Evolutionary conservation across 768 basidiomycete species (phyloP).

Genomic region (Rhizopogon roseolus): DNA sequence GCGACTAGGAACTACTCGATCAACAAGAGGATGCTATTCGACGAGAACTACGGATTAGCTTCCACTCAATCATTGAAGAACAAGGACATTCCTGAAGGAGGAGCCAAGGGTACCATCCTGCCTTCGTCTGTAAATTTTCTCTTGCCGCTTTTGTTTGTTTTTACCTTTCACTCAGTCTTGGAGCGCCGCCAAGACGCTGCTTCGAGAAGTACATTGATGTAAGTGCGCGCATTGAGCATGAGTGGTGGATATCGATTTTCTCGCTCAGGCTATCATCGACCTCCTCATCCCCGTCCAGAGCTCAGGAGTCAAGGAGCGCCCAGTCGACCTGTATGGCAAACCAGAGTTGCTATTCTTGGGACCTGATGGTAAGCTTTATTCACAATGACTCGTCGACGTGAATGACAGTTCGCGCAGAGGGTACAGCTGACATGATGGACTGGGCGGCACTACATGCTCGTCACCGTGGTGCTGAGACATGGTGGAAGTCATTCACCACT

Average conservation of each 20-base stretch:
- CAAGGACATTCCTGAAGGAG: slow-evolving; percentile 97
- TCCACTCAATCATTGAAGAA: slow-evolving; percentile 95
- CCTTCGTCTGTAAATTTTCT: slow-evolving; percentile 59
- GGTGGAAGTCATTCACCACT: slow-evolving; percentile 99
- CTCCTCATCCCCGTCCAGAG: slow-evolving; percentile 94
- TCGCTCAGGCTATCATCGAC: slow-evolving; percentile 75
- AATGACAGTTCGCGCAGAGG: slow-evolving; percentile 46
- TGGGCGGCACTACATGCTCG: slow-evolving; percentile 97
- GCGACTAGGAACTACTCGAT: slow-evolving; percentile 81
- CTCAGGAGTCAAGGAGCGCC: slow-evolving; percentile 92
- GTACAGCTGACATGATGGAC: slow-evolving; percentile 99
- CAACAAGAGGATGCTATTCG: slow-evolving; percentile 92
- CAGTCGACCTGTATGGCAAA: slow-evolving; percentile 86
- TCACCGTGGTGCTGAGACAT: slow-evolving; percentile 79
- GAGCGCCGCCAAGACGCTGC: slow-evolving; percentile 78
- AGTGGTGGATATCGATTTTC: slow-evolving; percentile 5
- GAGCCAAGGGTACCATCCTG: slow-evolving; percentile 94
- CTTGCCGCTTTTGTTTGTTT: background rate
- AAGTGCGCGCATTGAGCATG: slow-evolving; percentile 19
- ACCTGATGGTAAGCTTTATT: slow-evolving; percentile 64
- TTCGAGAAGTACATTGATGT: slow-evolving; percentile 99
- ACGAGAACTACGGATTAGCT: slow-evolving; percentile 95
- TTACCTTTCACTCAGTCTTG: slow-evolving; percentile 45
- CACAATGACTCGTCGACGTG: background rate
- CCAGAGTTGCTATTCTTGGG: slow-evolving; percentile 94